These are phyloP conservation scores for Xylaria scruposa DNA, from an alignment of 495 filamentous ascomycete species.

Conservation along the genomic window DNA sequence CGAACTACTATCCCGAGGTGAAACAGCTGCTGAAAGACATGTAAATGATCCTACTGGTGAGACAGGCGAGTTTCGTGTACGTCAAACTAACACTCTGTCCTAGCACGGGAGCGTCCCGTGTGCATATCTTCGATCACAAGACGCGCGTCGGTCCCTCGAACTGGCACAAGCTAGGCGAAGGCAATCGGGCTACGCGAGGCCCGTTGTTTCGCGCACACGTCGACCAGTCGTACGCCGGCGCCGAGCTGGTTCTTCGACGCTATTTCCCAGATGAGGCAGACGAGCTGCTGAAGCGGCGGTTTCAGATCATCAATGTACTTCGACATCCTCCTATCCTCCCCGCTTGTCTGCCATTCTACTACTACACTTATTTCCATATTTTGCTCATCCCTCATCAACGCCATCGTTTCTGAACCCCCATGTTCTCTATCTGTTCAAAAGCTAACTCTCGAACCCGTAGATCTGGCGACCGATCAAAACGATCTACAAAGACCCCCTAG, in stretches of 20 bases:
- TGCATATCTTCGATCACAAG: conserved; percentile 78
- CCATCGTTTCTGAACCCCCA: neutral
- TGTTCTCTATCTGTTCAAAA: neutral
- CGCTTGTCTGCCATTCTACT: neutral
- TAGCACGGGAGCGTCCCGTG: conserved; percentile 64
- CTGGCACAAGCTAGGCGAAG: conserved; percentile 42
- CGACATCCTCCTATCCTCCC: neutral
- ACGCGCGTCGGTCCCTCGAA: conserved; percentile 63
- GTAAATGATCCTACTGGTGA: conserved; percentile 52
- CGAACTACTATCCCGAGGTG: conserved; percentile 67
- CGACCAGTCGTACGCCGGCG: conserved; percentile 71
- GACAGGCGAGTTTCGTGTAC: neutral
- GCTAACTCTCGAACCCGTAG: conserved; percentile 22
- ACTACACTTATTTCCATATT: neutral
- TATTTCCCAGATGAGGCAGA: conserved; percentile 66
- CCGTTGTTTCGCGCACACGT: conserved; percentile 73
- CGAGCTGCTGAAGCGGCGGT: conserved; percentile 63
- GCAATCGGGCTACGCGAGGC: conserved; percentile 55
- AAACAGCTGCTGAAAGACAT: conserved; percentile 65
- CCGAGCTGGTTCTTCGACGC: conserved; percentile 60
- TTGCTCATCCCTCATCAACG: neutral
- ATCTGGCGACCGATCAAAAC: conserved; percentile 72
- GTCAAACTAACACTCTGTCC: conserved; percentile 21
- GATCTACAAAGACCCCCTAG: conserved; percentile 65
- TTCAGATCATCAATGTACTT: conserved; percentile 72